Evolutionary conservation across 129 eudicot species (phyloP).

Genomic region (Ambrosia trifida): DNA sequence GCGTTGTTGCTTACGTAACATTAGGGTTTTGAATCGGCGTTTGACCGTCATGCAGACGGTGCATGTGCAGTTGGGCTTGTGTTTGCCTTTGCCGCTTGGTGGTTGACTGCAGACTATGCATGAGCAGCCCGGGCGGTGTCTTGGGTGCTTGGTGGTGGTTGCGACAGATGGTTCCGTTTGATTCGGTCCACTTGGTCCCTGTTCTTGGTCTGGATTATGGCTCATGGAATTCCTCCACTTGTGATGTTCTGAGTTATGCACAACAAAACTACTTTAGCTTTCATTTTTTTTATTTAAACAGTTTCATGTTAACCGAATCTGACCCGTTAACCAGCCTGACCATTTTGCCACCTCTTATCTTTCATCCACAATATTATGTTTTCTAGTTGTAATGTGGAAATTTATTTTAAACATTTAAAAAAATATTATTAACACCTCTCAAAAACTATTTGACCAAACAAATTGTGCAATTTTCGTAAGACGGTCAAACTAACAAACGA

Average conservation of each 20-base stretch:
- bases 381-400: too few relatives aligned
- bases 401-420: too few relatives aligned
- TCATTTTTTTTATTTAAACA: neutral
- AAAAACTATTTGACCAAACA: too few relatives aligned
- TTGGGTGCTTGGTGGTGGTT: slow-evolving; percentile 84
- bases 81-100: slow-evolving; percentile 96
- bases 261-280: slow-evolving; percentile 5
- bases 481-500: neutral
- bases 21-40: slow-evolving; percentile 85
- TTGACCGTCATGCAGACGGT: slow-evolving; percentile 90
- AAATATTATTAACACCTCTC: too few relatives aligned
- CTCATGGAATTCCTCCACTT: slow-evolving; percentile 49
- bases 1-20: slow-evolving; percentile 88
- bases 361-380: too few relatives aligned
- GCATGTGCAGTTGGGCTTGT: slow-evolving; percentile 81
- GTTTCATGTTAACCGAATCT: too few relatives aligned
- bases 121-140: slow-evolving; percentile 95
- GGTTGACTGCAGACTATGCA: slow-evolving; percentile 98
- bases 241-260: slow-evolving; percentile 47
- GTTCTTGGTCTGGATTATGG: slow-evolving; percentile 43
- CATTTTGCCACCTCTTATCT: too few relatives aligned
- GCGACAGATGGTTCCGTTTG: slow-evolving; percentile 56
- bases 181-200: slow-evolving; percentile 45
- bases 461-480: neutral
- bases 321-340: too few relatives aligned